These are phyloP conservation scores for Knufia fluminis DNA, from an alignment of 2,329 filamentous ascomycete species.

Conservation along the genomic window DNA sequence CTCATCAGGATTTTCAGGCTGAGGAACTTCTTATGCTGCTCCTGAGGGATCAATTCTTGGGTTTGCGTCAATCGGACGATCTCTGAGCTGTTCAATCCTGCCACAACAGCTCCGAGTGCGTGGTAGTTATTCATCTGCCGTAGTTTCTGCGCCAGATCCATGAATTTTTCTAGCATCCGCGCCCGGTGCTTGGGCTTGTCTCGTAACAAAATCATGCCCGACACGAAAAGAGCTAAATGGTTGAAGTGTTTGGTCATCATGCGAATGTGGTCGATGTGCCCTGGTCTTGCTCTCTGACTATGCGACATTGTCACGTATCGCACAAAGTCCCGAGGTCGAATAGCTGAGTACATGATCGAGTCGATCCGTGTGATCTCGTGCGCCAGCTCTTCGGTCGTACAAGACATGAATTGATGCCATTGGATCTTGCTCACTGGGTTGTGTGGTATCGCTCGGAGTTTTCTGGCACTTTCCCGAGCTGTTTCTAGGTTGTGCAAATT, in stretches of 20 bases:
- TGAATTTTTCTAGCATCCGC: constrained; percentile 87
- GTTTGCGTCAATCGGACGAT: constrained; percentile 78
- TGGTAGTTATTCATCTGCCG: constrained; percentile 96
- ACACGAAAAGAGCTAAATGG: constrained; percentile 71
- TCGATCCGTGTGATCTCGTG: constrained; percentile 91
- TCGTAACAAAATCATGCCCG: constrained; percentile 74
- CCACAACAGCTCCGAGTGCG: constrained; percentile 83
- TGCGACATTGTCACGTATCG: constrained; percentile 73
- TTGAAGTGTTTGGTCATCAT: constrained; percentile 93
- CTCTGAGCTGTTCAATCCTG: constrained; percentile 79
- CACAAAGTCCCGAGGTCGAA: constrained; percentile 83
- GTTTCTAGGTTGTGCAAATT: constrained; percentile 53
- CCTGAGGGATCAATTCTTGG: constrained; percentile 60
- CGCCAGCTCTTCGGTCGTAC: constrained; percentile 73
- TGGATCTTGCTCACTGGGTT: constrained; percentile 71
- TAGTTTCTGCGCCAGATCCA: constrained; percentile 75
- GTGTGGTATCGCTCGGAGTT: constrained; percentile 59
- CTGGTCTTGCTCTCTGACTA: constrained; percentile 49
- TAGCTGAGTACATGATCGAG: constrained; percentile 96
- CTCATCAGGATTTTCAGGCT: constrained; percentile 87
- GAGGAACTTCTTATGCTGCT: constrained; percentile 74
- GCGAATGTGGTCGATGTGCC: constrained; percentile 66
- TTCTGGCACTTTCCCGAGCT: constrained; percentile 68
- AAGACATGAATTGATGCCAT: constrained; percentile 85
- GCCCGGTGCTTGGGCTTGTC: constrained; percentile 95